Base-by-base conservation (phyloP, 768 basidiomycete species). In the Saitozyma sp. region DNA sequence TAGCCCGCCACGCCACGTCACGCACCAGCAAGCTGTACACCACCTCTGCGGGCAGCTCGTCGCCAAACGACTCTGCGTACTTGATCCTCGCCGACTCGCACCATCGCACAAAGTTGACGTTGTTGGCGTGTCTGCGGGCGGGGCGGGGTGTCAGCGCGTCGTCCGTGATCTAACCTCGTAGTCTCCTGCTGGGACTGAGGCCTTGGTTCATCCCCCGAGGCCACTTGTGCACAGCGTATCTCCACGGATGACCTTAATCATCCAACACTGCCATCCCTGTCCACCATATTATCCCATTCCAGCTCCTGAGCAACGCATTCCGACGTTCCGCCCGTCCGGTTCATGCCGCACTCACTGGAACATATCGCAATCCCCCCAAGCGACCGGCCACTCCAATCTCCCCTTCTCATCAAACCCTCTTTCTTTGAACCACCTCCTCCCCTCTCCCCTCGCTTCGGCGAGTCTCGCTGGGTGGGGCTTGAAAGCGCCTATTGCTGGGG, bases 281-380 rank as follows among this genome's bases (percentile, higher is more conserved):
- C 5, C 29, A 5, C 29, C 29, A 29, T 29, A 29, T 2, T 5
- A 29, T 5, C 2, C 29, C 29, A 5, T 5, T 29, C 29, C 2
- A 29, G 5, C 29, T 29, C 29, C 29, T 29, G 2, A 5, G 2
- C 29, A 5, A 2, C 29, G 2, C 29, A 29, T 29, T 29, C 29
- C 29, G 29, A 29, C 5, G 29, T 29, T 29, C 5, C 29, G 29
- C 29, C 5, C 29, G 29, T 29, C 29, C 29, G 29, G 29, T 29
- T 29, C 29, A 29, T 29, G 29, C 29, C 29, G 52, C 51, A 69
- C 74, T 62, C 54, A 76, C 74, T 65, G 61, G 56, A 74, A 76
- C 61, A 66, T 73, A 60, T 76, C 74, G 43, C 62, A 68, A 50
- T 76, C 70, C 7, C 74, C 74, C 74, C 74, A 76, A 29, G 72